Conservation (phyloP, 2,329 filamentous ascomycete species). For the Myotisia sp. region DNA sequence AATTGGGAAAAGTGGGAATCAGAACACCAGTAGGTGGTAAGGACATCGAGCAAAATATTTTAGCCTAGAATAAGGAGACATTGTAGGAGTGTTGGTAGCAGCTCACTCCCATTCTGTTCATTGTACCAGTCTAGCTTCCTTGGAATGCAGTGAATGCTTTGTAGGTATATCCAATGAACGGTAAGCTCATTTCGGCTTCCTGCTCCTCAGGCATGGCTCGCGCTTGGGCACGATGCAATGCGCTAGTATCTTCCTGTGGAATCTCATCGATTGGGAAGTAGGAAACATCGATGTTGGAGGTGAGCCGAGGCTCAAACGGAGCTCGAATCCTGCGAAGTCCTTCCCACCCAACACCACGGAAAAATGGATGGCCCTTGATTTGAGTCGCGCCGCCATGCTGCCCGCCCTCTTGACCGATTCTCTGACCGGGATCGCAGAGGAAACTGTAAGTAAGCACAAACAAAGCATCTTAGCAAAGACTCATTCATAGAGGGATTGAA, state of each 20-base stretch:
- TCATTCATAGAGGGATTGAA: slow-evolving; percentile 14
- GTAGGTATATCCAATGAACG: slow-evolving; percentile 93
- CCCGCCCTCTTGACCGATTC: slow-evolving; percentile 56
- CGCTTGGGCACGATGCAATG: slow-evolving; percentile 70
- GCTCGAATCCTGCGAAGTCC: slow-evolving; percentile 82
- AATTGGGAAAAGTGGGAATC: too few species aligned
- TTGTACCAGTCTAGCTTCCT: slow-evolving; percentile 23
- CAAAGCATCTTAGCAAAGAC: too few species aligned
- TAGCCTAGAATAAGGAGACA: too few species aligned
- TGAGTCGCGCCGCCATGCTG: slow-evolving; percentile 62
- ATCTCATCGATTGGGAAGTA: slow-evolving; percentile 99
- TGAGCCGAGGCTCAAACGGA: slow-evolving; percentile 86
- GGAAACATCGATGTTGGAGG: slow-evolving; percentile 86
- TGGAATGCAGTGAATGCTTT: slow-evolving; percentile 75
- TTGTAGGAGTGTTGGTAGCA: too few species aligned
- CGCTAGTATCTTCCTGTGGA: slow-evolving; percentile 87
- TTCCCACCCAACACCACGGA: slow-evolving; percentile 92
- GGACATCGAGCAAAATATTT: too few species aligned
- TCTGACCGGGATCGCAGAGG: slow-evolving; percentile 85
- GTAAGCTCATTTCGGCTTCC: slow-evolving; percentile 85
- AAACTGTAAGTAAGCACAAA: slow-evolving; percentile 48
- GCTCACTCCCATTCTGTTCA: too few species aligned
- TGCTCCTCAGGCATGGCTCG: slow-evolving; percentile 60
- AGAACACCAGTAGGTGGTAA: too few species aligned
- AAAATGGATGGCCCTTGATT: slow-evolving; percentile 89